These are phyloP conservation scores for Microbotryomycetes sp. DNA, from an alignment of 1,284 basidiomycete species.

Conservation along the genomic window DNA sequence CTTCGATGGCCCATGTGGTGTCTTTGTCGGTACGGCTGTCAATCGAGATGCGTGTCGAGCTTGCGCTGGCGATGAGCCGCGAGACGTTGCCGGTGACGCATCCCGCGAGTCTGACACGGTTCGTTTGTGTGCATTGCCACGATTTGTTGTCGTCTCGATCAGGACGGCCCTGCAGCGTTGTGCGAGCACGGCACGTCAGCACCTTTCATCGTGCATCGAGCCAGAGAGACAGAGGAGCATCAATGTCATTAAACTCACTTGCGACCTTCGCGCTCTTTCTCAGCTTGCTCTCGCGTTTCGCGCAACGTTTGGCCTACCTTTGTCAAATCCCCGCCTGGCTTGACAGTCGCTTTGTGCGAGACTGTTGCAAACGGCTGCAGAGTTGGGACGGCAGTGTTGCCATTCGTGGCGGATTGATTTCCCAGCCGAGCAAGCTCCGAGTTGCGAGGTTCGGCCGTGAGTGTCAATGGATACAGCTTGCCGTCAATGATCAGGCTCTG, in stretches of 20 bases:
- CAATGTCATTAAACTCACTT: slow-evolving; percentile 16
- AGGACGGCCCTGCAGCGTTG: slow-evolving; percentile 27
- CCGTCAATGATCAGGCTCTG: slow-evolving; percentile 21
- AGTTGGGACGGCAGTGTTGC: neutral
- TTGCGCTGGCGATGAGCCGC: neutral
- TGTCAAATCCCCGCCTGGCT: slow-evolving; percentile 5
- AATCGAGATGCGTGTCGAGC: slow-evolving; percentile 3
- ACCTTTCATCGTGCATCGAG: neutral
- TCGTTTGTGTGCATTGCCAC: slow-evolving; percentile 7
- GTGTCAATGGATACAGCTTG: slow-evolving; percentile 14
- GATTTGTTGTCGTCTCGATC: slow-evolving; percentile 11
- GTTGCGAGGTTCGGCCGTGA: slow-evolving; percentile 20
- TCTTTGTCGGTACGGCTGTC: neutral
- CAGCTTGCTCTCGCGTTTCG: slow-evolving; percentile 11
- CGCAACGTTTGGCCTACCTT: slow-evolving; percentile 12
- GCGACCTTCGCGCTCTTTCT: slow-evolving; percentile 18
- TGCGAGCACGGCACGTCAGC: no score
- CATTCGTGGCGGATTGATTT: neutral
- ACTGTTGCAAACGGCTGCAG: slow-evolving; percentile 19
- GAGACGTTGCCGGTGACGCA: neutral
- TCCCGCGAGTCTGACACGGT: neutral
- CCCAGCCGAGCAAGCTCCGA: slow-evolving; percentile 11
- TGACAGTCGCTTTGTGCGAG: slow-evolving; percentile 17
- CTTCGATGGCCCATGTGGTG: neutral
- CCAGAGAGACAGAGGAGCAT: neutral